A percentile compares a stretch with the other conserved stretches of the same genome.
Evolutionary conservation across 352 stramenopile genomes (phyloP).

Genomic region (Globisporangium uncinulatum): DNA sequence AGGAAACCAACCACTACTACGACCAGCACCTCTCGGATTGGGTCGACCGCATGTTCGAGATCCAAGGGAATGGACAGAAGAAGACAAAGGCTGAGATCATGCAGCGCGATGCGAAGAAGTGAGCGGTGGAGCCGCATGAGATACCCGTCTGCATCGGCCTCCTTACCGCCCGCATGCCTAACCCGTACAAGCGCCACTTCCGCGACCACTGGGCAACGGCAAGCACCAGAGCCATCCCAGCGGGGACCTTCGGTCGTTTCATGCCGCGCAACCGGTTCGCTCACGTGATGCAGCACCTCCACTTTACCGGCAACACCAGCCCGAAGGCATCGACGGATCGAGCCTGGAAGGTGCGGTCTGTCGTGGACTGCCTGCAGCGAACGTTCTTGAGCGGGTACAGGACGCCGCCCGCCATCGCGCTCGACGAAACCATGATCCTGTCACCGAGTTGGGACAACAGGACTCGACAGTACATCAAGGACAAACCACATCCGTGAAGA

Average conservation of each 20-base stretch:
- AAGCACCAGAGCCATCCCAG: background rate
- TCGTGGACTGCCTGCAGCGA: constrained; percentile 2
- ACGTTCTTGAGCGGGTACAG: background rate
- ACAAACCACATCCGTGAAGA: background rate
- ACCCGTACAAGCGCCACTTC: background rate
- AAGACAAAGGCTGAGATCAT: no score
- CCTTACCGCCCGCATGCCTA: background rate
- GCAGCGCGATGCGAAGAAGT: no score
- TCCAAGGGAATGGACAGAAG: no score
- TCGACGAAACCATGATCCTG: background rate
- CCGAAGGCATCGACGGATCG: background rate
- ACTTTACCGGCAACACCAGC: constrained; percentile 2
- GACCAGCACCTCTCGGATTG: no score
- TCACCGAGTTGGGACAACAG: background rate
- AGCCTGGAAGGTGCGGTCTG: constrained; percentile 6
- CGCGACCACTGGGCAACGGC: background rate
- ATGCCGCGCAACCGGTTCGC: background rate
- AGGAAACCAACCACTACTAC: no score
- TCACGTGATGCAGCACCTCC: constrained; percentile 3
- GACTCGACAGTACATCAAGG: background rate
- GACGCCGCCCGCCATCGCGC: background rate
- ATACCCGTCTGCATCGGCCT: background rate
- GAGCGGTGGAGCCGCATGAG: background rate
- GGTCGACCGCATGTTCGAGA: no score
- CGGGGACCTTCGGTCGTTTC: background rate